Evolutionary conservation across 2,329 filamentous ascomycete genomes (phyloP).

Genomic region (Xylariaceae sp.): DNA sequence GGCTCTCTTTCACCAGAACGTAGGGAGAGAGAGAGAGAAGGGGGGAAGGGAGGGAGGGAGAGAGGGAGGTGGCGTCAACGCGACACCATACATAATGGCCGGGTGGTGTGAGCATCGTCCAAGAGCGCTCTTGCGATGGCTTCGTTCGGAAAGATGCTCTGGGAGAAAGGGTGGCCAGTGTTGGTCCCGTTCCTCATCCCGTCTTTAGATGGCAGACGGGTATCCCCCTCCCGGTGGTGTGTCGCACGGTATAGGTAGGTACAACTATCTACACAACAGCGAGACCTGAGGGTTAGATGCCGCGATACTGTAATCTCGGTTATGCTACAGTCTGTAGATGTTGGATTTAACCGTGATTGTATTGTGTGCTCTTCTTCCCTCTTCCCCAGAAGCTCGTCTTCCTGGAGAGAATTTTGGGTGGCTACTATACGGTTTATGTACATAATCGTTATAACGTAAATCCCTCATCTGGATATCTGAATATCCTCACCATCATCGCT

Average conservation of each 20-base stretch:
- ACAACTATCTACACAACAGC: no score
- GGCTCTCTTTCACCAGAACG: background rate
- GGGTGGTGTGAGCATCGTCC: no score
- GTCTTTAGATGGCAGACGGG: background rate
- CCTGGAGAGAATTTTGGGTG: no score
- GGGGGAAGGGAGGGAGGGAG: background rate
- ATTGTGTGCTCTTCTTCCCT: no score
- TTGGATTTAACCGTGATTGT: no score
- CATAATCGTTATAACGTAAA: no score
- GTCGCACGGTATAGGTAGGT: background rate
- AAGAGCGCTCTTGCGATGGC: no score
- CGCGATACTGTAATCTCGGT: background rate
- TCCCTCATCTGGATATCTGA: no score
- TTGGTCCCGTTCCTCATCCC: background rate
- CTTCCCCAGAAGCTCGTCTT: no score
- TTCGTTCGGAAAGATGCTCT: no score
- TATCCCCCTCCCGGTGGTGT: background rate
- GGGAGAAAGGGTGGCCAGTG: background rate
- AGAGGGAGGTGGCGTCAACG: background rate
- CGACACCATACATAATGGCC: background rate
- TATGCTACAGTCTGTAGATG: background rate
- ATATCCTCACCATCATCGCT: no score
- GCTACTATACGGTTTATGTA: no score
- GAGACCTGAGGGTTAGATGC: background rate
- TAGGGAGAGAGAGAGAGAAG: background rate